Percentiles rank a stretch among this genome's conserved stretches.
Evolutionary conservation across 495 filamentous ascomycete genomes (phyloP).

Genomic region (Cercophora scortea): DNA sequence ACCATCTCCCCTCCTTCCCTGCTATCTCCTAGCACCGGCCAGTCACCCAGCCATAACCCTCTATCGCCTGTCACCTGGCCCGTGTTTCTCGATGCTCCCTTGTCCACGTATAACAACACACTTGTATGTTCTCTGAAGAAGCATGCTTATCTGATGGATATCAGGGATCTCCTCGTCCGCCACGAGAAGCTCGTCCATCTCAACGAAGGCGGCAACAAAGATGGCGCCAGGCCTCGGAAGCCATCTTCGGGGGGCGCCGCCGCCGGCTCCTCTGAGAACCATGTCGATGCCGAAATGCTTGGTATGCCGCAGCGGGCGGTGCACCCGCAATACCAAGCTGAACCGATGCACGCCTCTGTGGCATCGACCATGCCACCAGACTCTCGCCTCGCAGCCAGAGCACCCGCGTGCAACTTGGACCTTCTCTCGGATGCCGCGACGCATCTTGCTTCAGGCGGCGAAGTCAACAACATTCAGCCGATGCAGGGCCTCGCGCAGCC

Average conservation of each 20-base stretch:
- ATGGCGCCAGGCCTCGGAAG: constrained; percentile 38
- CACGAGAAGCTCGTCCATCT: constrained; percentile 69
- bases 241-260: constrained; percentile 33
- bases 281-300: constrained; percentile 37
- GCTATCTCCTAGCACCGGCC: background rate
- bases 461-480: constrained; percentile 40
- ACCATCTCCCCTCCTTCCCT: constrained; percentile 1
- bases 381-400: constrained; percentile 31
- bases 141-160: constrained; percentile 43
- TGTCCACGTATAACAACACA: background rate
- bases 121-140: constrained; percentile 8
- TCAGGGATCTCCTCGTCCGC: constrained; percentile 63
- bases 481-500: constrained; percentile 33
- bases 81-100: constrained; percentile 1
- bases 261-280: constrained; percentile 28
- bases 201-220: constrained; percentile 46
- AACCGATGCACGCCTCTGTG: constrained; percentile 28
- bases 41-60: constrained; percentile 2
- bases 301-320: constrained; percentile 24
- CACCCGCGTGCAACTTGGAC: constrained; percentile 44
- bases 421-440: constrained; percentile 45
- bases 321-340: constrained; percentile 27
- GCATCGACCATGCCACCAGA: constrained; percentile 31
- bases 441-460: constrained; percentile 39
- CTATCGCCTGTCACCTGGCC: background rate